These are phyloP conservation scores for Encephalitozoon intestinalis DNA, from an alignment of 371 early-diverging fungal species.

Conservation along the genomic window DNA sequence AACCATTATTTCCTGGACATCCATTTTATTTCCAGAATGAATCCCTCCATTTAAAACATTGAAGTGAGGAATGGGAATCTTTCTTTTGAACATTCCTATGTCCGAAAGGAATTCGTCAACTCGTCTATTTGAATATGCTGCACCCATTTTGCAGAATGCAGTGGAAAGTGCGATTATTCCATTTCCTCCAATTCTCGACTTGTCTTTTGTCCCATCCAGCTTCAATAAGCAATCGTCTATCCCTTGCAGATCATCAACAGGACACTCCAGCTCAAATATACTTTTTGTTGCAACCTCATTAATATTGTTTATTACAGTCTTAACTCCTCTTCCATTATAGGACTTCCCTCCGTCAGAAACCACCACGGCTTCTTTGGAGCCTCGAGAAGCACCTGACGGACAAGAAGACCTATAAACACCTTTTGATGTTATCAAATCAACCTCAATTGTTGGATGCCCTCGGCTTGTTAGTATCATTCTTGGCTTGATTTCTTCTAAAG, in stretches of 20 bases:
- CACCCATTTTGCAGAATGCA: constrained; percentile 85
- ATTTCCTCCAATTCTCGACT: constrained; percentile 80
- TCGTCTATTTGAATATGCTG: constrained; percentile 75
- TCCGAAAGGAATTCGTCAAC: constrained; percentile 80
- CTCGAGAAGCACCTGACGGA: constrained; percentile 95
- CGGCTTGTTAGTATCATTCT: constrained; percentile 96
- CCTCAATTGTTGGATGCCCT: constrained; percentile 95
- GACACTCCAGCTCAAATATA: constrained; percentile 66
- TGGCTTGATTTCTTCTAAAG: constrained; percentile 61
- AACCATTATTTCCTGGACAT: constrained; percentile 99
- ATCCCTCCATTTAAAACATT: constrained; percentile 98
- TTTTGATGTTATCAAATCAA: constrained; percentile 77
- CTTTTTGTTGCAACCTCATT: constrained; percentile 73
- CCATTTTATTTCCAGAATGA: constrained; percentile 94
- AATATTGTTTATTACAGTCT: constrained; percentile 80
- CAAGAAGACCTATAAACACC: constrained; percentile 85
- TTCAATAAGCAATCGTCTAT: constrained; percentile 78
- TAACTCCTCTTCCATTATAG: constrained; percentile 87
- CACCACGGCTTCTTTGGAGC: constrained; percentile 91
- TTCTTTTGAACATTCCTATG: constrained; percentile 66
- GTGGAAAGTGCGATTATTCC: constrained; percentile 91
- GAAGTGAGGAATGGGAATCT: constrained; percentile 87
- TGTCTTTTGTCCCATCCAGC: constrained; percentile 84
- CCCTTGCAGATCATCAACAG: constrained; percentile 72
- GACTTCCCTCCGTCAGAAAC: constrained; percentile 74